Base-by-base conservation (phyloP, 2,329 filamentous ascomycete genomes). In the Lachnellula willkommii region DNA sequence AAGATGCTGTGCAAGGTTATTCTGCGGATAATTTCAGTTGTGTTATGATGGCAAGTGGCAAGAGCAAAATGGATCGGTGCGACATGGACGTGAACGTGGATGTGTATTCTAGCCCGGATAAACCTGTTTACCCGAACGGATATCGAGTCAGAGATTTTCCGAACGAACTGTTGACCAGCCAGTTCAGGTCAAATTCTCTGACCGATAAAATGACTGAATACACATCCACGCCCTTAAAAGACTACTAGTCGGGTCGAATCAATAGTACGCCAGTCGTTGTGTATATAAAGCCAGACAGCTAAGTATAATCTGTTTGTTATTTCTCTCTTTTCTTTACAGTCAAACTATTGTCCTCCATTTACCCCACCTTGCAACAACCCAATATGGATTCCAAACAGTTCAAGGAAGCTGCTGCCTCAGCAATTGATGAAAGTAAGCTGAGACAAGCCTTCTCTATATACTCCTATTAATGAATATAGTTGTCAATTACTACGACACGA, bases 361-460 rank as follows among this genome's bases (percentile, higher is more conserved):
- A 20, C 47, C 28, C 26, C 47, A 50, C 46, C 35, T 45, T 45
- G 24, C 17, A 15, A 40, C 22, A 17, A 32, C 24, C 52, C 58
- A 58, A 26, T 36, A 95, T 96, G 92, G 84, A 95, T 68, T 84
- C 85, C 28, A 76, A 85, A 54, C 82, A 93, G 66, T 96, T 95
- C 72, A 81, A 84, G 61, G 75, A 83, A 58, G 89, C 90, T 60
- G 91, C 90, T 46, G 82, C 89, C 61, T 81, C 85, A 55, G 87
- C 87, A 58, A 84, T 95, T 68, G 88, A 95, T 63, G 88, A 95
- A 57, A 95, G 90, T 91, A 74, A 69, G 84, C 76, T 3, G 37
- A 20, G 20, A 51, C 20, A 1, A 43, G 9, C 45, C 35, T 49
- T 24, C 12, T 11, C n/a, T 7, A 12, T 5, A 39, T 5, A n/a